Conservation (phyloP, 345 rosid genomes). For the Gynandropsis gynandra region DNA sequence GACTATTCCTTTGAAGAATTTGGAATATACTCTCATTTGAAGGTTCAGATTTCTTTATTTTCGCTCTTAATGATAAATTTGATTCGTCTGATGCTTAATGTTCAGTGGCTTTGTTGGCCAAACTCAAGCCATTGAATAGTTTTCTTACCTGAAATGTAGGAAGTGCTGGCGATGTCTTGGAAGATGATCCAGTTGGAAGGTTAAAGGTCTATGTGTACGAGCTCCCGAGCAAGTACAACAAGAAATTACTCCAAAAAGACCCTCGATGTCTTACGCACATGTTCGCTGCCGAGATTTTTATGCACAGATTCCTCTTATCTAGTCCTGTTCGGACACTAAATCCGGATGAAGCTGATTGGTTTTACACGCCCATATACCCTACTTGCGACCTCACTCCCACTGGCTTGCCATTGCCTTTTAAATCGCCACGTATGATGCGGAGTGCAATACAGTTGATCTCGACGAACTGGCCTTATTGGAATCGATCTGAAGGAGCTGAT, state of each 20-base stretch:
- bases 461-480: conserved; percentile 89
- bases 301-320: conserved; percentile 86
- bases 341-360: conserved; percentile 96
- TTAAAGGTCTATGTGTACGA: conserved; percentile 82
- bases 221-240: conserved; percentile 93
- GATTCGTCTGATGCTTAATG: not conserved
- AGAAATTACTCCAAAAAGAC: conserved; percentile 86
- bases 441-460: conserved; percentile 82
- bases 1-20: too few species aligned
- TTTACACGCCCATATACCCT: conserved; percentile 76
- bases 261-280: conserved; percentile 89
- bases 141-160: conserved; percentile 36
- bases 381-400: conserved; percentile 98
- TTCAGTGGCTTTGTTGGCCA: not conserved
- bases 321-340: conserved; percentile 84
- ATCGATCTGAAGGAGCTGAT: conserved; percentile 87
- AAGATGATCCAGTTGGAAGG: conserved; percentile 91
- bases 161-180: conserved; percentile 95
- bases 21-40: too few species aligned
- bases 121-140: not conserved
- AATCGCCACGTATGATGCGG: conserved; percentile 92
- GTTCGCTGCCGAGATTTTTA: conserved; percentile 94
- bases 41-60: not conserved
- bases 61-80: not conserved
- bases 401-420: conserved; percentile 90